Base-by-base conservation (phyloP, 2,329 filamentous ascomycete genomes). In the Elsinoe batatas region DNA sequence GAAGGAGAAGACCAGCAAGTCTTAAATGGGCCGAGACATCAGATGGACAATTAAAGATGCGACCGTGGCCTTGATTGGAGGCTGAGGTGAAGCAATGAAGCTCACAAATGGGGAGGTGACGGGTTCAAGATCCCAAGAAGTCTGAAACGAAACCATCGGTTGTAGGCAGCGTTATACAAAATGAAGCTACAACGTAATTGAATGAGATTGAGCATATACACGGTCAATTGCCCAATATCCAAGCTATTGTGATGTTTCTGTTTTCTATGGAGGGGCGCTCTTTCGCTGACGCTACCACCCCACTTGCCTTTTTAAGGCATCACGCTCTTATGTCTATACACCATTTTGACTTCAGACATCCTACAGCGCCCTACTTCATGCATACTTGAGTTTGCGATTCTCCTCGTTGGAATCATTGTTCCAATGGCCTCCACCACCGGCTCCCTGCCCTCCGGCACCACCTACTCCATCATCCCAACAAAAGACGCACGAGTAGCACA, bases 1-100 rank as follows among this genome's bases (percentile, higher is more conserved):
- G 1, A 72, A 80, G 64, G 75, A 79, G 44, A 85, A 83, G 68
- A 84, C 83, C 53, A 71, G 72, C 56, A 85, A 85, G 73, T 30
- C 36, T 36, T 57, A 56, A 20, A 57, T 22, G 3, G 6, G 18
- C 8, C 18, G 20, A 30, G 26, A 5, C 7, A 8, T 30, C 8
- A 2, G 12, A 38, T 12, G 12, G n/a, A 38, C 2, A 38, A 5
- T n/a, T n/a, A 38, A 18, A 12, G n/a, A 30, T 7, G 26, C 26
- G 8, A 8, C 5, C 8, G 26, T 5, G 26, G 26, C 4, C 2
- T 5, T 30, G 26, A 30, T 7, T 30, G 26, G 2, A 30, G 26
- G 7, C 7, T 3, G 22, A 26, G 26, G 7, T 30, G 26, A 30
- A 30, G 26, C 26, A 30, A 38, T 4, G 5, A 2, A n/a, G 36